A percentile compares a stretch with the other conserved stretches of the same genome.
phyloP scores from a whole-genome alignment of 179 eudicot species.

The Spinacia oleracea region DNA sequence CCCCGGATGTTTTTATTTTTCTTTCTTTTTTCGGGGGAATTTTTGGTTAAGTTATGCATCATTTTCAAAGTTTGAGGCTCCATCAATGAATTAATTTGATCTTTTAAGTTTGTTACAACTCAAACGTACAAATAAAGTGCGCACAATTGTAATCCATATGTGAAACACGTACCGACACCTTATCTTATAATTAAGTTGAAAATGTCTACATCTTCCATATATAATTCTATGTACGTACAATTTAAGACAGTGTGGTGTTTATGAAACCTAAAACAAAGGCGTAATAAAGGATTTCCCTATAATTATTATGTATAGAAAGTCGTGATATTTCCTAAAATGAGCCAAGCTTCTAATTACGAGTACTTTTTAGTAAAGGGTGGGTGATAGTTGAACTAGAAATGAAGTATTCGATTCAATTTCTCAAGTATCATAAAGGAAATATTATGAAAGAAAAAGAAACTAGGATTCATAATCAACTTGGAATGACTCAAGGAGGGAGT shows the following conservation, averaged over 20 bases:
- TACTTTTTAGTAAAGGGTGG: slow-evolving; percentile 4
- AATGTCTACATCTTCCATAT: background rate
- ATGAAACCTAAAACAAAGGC: slow-evolving; percentile 21
- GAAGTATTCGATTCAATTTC: background rate
- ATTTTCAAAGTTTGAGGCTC: slow-evolving; percentile 19
- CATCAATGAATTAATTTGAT: slow-evolving; percentile 21
- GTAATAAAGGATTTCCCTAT: background rate
- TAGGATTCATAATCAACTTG: background rate
- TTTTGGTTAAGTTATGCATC: background rate
- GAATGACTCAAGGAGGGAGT: background rate
- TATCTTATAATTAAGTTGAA: too few relatives aligned
- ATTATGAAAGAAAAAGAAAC: background rate
- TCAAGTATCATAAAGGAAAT: background rate
- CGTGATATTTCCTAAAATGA: background rate
- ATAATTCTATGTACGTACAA: background rate
- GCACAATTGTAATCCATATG: background rate
- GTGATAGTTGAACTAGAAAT: background rate
- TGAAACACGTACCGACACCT: background rate
- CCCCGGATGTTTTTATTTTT: background rate
- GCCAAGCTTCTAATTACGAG: background rate
- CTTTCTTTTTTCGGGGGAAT: background rate
- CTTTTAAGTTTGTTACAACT: slow-evolving; percentile 8
- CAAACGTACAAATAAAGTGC: background rate
- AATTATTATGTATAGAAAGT: background rate
- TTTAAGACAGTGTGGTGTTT: background rate